A percentile compares a stretch with the other conserved stretches of the same genome.
phyloP scores from a whole-genome alignment of 805 yeast species.

The Candida caryicola region DNA sequence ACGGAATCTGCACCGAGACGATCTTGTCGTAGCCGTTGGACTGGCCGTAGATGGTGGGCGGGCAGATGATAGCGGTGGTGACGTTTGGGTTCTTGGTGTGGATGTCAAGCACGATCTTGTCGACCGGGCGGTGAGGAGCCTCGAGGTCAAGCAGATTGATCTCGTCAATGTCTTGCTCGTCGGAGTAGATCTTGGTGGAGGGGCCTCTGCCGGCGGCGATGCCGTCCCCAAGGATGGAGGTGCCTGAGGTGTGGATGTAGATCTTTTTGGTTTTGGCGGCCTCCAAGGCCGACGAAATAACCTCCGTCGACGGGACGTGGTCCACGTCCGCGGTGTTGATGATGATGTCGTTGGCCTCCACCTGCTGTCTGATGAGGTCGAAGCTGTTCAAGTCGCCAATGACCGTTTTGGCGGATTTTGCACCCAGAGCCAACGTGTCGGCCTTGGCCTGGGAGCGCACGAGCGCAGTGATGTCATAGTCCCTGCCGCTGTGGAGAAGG shows the following conservation, averaged over 20 bases:
- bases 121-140: slow-evolving; percentile 34
- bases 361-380: slow-evolving; percentile 15
- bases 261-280: slow-evolving; percentile 14
- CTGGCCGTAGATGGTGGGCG: slow-evolving; percentile 34
- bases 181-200: slow-evolving; percentile 20
- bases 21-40: slow-evolving; percentile 29
- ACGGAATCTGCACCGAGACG: slow-evolving; percentile 30
- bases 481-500: slow-evolving; percentile 14
- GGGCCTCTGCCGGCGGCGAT: slow-evolving; percentile 14
- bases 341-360: slow-evolving; percentile 22
- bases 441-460: slow-evolving; percentile 22
- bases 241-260: slow-evolving; percentile 37
- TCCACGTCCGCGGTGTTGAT: slow-evolving; percentile 32
- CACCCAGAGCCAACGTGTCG: slow-evolving; percentile 8
- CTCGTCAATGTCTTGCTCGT: slow-evolving; percentile 21
- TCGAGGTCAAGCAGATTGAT: slow-evolving; percentile 21
- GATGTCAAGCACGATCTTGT: slow-evolving; percentile 24
- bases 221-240: slow-evolving; percentile 27
- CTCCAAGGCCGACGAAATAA: slow-evolving; percentile 18
- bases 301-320: slow-evolving; percentile 21
- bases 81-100: slow-evolving; percentile 27
- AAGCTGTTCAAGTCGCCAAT: slow-evolving; percentile 21
- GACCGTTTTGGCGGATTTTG: slow-evolving; percentile 17
- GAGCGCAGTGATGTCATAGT: slow-evolving; percentile 19
- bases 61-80: slow-evolving; percentile 29